Evolutionary conservation across 2,329 filamentous ascomycete genomes (phyloP), one percentile per base, ranked within the genome.

Genomic region (Aureobasidium sp.): DNA sequence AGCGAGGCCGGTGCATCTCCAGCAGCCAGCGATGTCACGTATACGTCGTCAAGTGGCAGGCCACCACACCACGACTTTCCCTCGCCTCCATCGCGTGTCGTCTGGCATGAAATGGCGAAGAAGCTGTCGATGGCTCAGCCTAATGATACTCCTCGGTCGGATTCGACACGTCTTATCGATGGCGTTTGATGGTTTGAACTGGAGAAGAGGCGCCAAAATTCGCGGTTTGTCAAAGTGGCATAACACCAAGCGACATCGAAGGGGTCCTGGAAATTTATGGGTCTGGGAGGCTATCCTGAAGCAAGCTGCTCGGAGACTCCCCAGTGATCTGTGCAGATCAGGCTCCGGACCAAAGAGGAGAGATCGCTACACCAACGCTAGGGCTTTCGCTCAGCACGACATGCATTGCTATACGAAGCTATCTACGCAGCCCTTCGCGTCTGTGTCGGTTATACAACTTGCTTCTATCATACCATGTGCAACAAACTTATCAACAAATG

Each of bases 81-180:
- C 13, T 58, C 55, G 6, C 55, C 55, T 4, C 55, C 55, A 31
- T 47, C 55, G 5, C 55, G 43, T 8, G 27, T 58, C 10, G 55
- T 58, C 7, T 58, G 55, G 55, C 55, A 58, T 31, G 55, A 58
- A 15, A 49, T 58, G 55, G 55, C 55, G 31, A 58, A 58, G n/a
- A 58, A 58, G n/a, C 15, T 58, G 13, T 58, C 55, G 11, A 58
- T 58, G 55, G 55, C 55, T 19, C 55, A 29, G n/a, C 55, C 43
- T n/a, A 40, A 45, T 13, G 53, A 46, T 3, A 7, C 9, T 11
- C 25, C 40, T 35, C 27, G 25, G 10, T 42, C 38, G 11, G 31
- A 57, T 27, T 17, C 42, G 13, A 25, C 27, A n/a, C 53, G 29
- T 4, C 40, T 57, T 4, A 33, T 57, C 43, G 53, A 57, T 46